These are phyloP conservation scores for Rhodotorula kratochvilovae DNA, from an alignment of 768 basidiomycete species.

Conservation along the genomic window DNA sequence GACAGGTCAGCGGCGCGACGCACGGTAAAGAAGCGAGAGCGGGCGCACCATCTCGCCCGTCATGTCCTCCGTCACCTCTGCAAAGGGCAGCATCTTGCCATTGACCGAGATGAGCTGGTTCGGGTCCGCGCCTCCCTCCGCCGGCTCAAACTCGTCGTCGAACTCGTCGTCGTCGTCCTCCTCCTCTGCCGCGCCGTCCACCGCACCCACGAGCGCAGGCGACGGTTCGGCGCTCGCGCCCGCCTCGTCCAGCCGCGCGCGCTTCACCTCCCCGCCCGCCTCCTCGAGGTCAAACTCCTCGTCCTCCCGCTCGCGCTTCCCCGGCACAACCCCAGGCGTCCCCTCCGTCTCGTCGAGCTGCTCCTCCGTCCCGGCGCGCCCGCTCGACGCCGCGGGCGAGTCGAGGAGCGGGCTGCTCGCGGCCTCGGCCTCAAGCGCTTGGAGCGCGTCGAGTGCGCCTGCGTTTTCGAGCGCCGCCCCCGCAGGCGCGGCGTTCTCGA, in stretches of 20 bases:
- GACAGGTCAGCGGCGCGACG: neutral
- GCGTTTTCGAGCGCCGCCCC: neutral
- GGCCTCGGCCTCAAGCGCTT: neutral
- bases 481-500: constrained; percentile 13
- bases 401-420: neutral
- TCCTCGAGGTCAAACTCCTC: constrained; percentile 49
- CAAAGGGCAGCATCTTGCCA: constrained; percentile 67
- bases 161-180: constrained; percentile 32
- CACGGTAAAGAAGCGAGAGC: neutral
- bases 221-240: neutral
- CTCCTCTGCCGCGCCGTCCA: neutral
- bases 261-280: constrained; percentile 45
- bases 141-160: constrained; percentile 41
- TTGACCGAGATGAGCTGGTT: constrained; percentile 55
- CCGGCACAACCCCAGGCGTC: neutral
- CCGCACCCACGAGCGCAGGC: neutral
- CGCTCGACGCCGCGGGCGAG: neutral
- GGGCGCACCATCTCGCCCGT: constrained; percentile 37
- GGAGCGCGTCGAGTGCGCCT: neutral
- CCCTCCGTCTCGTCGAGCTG: neutral
- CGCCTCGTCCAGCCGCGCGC: constrained; percentile 7
- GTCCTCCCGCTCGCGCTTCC: constrained; percentile 7
- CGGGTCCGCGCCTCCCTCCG: constrained; percentile 39
- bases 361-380: neutral
- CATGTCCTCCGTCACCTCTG: constrained; percentile 74